Evolutionary conservation across 495 filamentous ascomycete genomes (phyloP).

Genomic region (Acidomyces sp.): DNA sequence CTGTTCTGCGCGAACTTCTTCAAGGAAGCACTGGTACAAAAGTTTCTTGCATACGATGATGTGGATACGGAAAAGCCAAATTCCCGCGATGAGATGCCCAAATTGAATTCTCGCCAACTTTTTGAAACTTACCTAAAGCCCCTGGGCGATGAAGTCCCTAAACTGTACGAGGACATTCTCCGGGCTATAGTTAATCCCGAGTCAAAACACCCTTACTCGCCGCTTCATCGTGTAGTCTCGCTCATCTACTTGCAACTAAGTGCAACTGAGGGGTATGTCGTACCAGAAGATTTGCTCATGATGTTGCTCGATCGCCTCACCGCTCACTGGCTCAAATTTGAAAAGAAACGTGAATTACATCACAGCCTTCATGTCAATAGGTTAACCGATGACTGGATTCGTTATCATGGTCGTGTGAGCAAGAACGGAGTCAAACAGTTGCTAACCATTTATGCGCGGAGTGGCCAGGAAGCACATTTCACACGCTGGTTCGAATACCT

Average conservation of each 20-base stretch:
- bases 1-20: conserved; percentile 11
- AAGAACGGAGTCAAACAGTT: conserved; percentile 13
- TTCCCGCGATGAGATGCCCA: background rate
- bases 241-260: conserved; percentile 5
- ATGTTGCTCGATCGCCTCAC: conserved; percentile 6
- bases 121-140: background rate
- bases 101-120: background rate
- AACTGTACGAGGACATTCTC: conserved; percentile 5
- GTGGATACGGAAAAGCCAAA: background rate
- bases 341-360: background rate
- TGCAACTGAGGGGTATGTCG: background rate
- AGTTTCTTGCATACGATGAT: conserved; percentile 1
- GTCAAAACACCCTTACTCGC: background rate
- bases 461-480: conserved; percentile 40
- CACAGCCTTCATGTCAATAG: conserved; percentile 3
- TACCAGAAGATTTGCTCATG: conserved; percentile 3
- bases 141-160: background rate
- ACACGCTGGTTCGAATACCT: conserved; percentile 45
- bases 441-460: conserved; percentile 37
- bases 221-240: conserved; percentile 8
- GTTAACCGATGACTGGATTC: conserved; percentile 16
- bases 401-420: conserved; percentile 13
- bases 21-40: conserved; percentile 11
- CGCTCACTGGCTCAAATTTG: background rate
- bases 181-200: background rate